Base-by-base conservation (phyloP, 495 filamentous ascomycete genomes). In the Parathielavia hyrcaniae region DNA sequence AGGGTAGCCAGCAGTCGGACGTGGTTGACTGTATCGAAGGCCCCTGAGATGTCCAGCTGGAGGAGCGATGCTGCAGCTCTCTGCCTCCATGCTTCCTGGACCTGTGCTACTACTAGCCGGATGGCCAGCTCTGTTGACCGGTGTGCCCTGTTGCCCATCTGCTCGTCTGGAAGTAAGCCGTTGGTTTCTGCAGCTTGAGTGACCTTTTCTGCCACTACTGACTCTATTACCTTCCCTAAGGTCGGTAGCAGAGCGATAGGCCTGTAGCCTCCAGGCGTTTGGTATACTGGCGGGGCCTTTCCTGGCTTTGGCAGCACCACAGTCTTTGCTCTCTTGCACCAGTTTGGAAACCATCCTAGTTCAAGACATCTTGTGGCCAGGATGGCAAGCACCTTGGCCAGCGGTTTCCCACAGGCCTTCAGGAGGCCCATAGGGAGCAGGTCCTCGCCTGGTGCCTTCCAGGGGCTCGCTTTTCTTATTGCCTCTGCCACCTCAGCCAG, bases 361-460 rank as follows among this genome's bases (percentile, higher is more conserved):
- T 35, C 2, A 8, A 50, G 16, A 30, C 14, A 50, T 4, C 30
- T 19, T 17, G 14, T 19, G 1, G 47, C 20, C 2, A 50, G 32
- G 5, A 17, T 12, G 1, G 47, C 47, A 2, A 50, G 6, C 9
- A 50, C 30, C 22, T 7, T 19, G 10, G 9, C 3, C n/a, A 50
- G 47, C 8, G 47, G 47, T 1, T n/a, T 4, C 13, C 47, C 30
- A 19, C 16, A 50, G 8, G 52, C 52, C 38, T 45, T 55, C 13
- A 55, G 39, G 20, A 55, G 39, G 39, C 52, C 20, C 5, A 20
- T 46, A 4, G 40, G 53, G 17, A 46, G 23, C 23, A 55, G 12
- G 41, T 48, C 53, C 19, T 55, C 40, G 2, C 53, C 53, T 8
- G 40, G 53, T 34, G 40, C 43, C 19, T 55, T 55, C 53, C 23